Evolutionary conservation across 202 grass and related monocot genomes (phyloP).

Genomic region (Setaria viridis): DNA sequence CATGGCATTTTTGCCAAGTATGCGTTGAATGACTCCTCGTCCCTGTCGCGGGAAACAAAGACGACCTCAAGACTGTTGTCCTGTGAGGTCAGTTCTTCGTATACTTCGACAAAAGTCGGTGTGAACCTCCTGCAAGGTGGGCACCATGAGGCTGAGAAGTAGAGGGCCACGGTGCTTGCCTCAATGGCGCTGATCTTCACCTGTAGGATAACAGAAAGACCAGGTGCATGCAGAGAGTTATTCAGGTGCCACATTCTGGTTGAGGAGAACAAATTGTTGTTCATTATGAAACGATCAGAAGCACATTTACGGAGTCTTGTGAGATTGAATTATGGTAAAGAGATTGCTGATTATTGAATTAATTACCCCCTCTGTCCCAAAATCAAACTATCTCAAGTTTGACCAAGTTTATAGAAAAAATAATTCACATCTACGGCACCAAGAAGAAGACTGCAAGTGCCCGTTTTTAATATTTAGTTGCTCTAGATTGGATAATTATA

Average conservation of each 20-base stretch:
- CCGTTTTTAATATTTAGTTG: too few relatives aligned
- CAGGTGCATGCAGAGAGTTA: not conserved
- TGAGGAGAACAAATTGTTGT: not conserved
- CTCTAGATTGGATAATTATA: too few relatives aligned
- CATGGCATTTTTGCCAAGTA: conserved; percentile 92
- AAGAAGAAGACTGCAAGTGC: too few relatives aligned
- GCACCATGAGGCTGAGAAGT: conserved; percentile 92
- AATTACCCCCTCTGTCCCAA: too few relatives aligned
- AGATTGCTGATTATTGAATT: too few relatives aligned
- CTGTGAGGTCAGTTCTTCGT: conserved; percentile 53
- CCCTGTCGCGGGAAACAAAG: conserved; percentile 63
- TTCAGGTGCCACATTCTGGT: conserved; percentile 20
- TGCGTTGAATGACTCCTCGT: conserved; percentile 54
- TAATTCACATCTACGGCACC: too few relatives aligned
- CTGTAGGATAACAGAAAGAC: conserved; percentile 43
- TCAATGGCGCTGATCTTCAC: conserved; percentile 71
- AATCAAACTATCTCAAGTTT: too few relatives aligned
- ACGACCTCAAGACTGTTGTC: conserved; percentile 71
- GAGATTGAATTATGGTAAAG: too few relatives aligned
- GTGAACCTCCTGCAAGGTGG: conserved; percentile 69
- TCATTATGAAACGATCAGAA: too few relatives aligned
- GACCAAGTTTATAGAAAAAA: too few relatives aligned
- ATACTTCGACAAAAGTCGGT: conserved; percentile 59
- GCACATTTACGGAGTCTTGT: too few relatives aligned
- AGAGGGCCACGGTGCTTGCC: conserved; percentile 61